Evolutionary conservation across 1,284 basidiomycete genomes (phyloP).

Genomic region (Porogramme epimiltina): DNA sequence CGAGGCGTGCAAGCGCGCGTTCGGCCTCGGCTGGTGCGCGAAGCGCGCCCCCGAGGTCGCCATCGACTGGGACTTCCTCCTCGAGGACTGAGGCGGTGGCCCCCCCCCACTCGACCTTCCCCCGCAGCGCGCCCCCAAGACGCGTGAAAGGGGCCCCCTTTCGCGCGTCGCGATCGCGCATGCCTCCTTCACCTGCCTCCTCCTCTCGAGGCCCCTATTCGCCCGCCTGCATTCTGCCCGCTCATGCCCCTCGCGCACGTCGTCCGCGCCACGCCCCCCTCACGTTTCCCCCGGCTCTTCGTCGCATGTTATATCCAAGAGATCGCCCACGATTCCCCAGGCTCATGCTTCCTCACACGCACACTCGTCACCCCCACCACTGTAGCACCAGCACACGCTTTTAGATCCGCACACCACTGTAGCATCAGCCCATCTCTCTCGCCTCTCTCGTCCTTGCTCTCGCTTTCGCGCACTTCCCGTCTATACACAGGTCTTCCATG

Average conservation of each 20-base stretch:
- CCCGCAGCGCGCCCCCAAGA: too few species aligned
- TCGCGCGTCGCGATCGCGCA: too few species aligned
- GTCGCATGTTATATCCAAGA: background rate
- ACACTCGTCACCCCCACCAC: constrained; percentile 5
- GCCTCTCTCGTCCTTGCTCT: background rate
- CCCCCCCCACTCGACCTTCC: background rate
- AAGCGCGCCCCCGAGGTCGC: constrained; percentile 53
- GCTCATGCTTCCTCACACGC: constrained; percentile 24
- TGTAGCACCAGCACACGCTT: constrained; percentile 19
- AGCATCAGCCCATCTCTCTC: background rate
- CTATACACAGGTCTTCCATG: too few species aligned
- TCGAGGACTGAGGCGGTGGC: constrained; percentile 51
- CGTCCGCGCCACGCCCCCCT: background rate
- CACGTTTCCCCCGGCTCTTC: background rate
- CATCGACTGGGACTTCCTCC: constrained; percentile 77
- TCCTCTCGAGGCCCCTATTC: too few species aligned
- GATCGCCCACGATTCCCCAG: background rate
- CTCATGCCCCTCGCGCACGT: background rate
- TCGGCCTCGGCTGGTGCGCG: constrained; percentile 49
- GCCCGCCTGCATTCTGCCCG: too few species aligned
- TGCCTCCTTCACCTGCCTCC: too few species aligned
- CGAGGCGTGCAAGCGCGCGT: constrained; percentile 65
- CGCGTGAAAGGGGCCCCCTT: too few species aligned
- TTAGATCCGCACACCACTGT: too few species aligned
- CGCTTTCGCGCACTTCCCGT: background rate